Conservation (phyloP, 1,284 basidiomycete species). For the Amylostereum chailletii region DNA sequence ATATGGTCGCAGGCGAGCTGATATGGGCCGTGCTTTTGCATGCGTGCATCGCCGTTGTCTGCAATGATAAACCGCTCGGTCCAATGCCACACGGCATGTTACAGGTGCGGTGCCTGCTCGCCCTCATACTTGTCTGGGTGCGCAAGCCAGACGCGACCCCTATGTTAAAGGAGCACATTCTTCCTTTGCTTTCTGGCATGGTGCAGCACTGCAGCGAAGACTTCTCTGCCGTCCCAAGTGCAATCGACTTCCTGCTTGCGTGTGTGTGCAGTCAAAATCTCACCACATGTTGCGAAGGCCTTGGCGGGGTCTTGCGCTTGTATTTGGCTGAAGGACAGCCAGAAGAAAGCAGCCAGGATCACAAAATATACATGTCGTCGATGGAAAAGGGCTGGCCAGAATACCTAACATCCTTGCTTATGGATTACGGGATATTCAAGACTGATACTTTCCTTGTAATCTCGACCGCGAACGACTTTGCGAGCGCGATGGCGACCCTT, state of each 20-base stretch:
- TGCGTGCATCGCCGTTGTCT: slow-evolving; percentile 35
- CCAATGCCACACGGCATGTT: slow-evolving; percentile 29
- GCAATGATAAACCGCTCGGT: slow-evolving; percentile 28
- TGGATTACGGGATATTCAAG: slow-evolving; percentile 36
- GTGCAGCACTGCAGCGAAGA: slow-evolving; percentile 35
- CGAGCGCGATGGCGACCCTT: slow-evolving; percentile 40
- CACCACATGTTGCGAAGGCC: slow-evolving; percentile 35
- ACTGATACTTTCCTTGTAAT: slow-evolving; percentile 39
- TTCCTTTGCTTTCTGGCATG: slow-evolving; percentile 33
- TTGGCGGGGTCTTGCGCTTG: slow-evolving; percentile 45
- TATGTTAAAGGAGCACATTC: slow-evolving; percentile 41
- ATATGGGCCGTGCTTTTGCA: slow-evolving; percentile 45
- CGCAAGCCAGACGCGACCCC: slow-evolving; percentile 34
- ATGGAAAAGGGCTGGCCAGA: slow-evolving; percentile 32
- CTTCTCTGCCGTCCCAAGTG: slow-evolving; percentile 31
- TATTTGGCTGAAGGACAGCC: slow-evolving; percentile 31
- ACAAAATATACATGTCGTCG: slow-evolving; percentile 29
- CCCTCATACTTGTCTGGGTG: slow-evolving; percentile 31
- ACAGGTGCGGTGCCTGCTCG: slow-evolving; percentile 36
- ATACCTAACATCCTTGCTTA: slow-evolving; percentile 36
- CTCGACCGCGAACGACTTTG: slow-evolving; percentile 31
- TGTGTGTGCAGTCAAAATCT: slow-evolving; percentile 44
- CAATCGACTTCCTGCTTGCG: slow-evolving; percentile 43
- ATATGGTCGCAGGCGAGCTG: slow-evolving; percentile 40
- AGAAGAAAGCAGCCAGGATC: slow-evolving; percentile 36